A percentile compares a stretch with the other conserved stretches of the same genome.
These are phyloP conservation scores for Eimeria acervulina DNA, from an alignment of 169 alveolate genomes.

Conservation along the genomic window DNA sequence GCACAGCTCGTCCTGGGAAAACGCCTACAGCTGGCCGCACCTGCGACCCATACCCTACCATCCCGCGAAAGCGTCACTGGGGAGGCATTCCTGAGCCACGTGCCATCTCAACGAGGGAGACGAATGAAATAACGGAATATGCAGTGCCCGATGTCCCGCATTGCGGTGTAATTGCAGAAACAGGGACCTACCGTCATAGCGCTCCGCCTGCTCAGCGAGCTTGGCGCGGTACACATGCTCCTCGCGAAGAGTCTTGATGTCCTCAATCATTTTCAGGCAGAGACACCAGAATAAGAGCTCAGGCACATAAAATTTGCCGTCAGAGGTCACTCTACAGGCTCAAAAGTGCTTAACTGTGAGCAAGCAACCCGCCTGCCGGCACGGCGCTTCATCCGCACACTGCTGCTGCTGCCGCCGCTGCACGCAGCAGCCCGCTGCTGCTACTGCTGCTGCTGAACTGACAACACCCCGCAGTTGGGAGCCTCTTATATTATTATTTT, in stretches of 20 bases:
- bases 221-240: conserved; percentile 91
- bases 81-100: conserved; percentile 59
- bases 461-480: conserved; percentile 75
- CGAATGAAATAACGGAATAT: conserved; percentile 62
- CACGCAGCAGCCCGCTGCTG: conserved; percentile 80
- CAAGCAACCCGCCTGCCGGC: conserved; percentile 79
- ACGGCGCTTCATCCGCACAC: conserved; percentile 80
- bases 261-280: conserved; percentile 85
- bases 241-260: conserved; percentile 83
- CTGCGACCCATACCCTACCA: conserved; percentile 80
- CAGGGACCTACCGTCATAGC: conserved; percentile 96
- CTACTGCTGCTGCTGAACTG: conserved; percentile 71
- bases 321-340: conserved; percentile 80
- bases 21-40: conserved; percentile 74
- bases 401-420: conserved; percentile 81
- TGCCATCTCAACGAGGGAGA: conserved; percentile 48
- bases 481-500: background rate
- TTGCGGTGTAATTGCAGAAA: conserved; percentile 51
- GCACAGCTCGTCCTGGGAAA: conserved; percentile 10
- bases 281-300: conserved; percentile 78
- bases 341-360: conserved; percentile 66
- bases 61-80: conserved; percentile 53
- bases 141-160: conserved; percentile 25
- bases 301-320: conserved; percentile 79
- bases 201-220: conserved; percentile 99